Base-by-base conservation (phyloP, 1,284 basidiomycete genomes). In the Puccinia hordei region DNA sequence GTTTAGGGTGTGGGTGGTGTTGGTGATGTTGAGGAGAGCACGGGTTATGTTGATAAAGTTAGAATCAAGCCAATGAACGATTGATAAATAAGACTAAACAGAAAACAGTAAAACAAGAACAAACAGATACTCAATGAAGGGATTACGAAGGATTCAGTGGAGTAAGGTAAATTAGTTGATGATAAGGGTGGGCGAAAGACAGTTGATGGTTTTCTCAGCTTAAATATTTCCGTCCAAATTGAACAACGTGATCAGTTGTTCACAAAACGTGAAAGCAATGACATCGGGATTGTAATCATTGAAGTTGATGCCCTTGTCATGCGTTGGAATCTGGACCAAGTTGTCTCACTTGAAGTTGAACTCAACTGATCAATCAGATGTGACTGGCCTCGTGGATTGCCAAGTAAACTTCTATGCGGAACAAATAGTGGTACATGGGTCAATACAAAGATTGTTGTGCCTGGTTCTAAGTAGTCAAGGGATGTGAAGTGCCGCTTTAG, bases 71-170 rank as follows among this genome's bases (percentile, higher is more conserved):
- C 66, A 68, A 68, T 49, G 44, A 68, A 68, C 66, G 66, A 68
- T 51, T 68, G 66, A 46, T 38, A 27, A 68, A 46, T 17, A 68
- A 27, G 44, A 46, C n/a, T 27, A 15, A 49, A 46, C 41, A 49
- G 44, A 68, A 68, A 49, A 46, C 41, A 68, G 46, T 68, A 51
- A 68, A 12, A 68, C 41, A 68, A 46, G 66, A 51, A 68, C 41
- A 68, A 68, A 68, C 66, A 68, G 66, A 68, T 68, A 68, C 66
- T 68, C 27, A 68, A 27, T 38, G 66, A 68, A 66, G 63, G 53
- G 57, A 59, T 59, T 59, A 59, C 10, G 30, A 59, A 59, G 30
- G 35, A 6, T 30, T 66, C 27, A 46, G 19, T 41, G 9, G 35
- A 66, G 63, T 66, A 68, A 33, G 27, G 38, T 63, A 63, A 63